Base-by-base conservation (phyloP, 2,329 filamentous ascomycete genomes). In the Colletotrichum cuscutae region DNA sequence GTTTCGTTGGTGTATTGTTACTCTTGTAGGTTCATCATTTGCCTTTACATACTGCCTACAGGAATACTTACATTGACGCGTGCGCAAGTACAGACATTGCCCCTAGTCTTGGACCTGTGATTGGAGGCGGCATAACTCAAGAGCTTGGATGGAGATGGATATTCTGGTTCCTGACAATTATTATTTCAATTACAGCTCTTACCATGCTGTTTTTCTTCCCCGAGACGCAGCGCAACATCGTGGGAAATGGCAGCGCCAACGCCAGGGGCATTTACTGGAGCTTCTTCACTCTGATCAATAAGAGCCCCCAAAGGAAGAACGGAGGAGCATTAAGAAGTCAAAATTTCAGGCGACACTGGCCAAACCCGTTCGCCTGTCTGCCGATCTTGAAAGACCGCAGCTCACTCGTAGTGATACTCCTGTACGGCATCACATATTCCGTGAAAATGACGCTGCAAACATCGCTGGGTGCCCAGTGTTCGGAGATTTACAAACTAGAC, bases 131-230 rank as follows among this genome's bases (percentile, higher is more conserved):
- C 4, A 77, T 90, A 3, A 81, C 82, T 8, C 82, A 86, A 62
- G 86, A 83, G 65, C 77, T 88, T 0, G 87, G 87, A 5, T 90
- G 88, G 88, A 80, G 84, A 63, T 81, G 82, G 19, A 84, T 89
- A 49, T 90, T 90, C 75, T 89, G 86, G 86, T 87, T 89, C 65
- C 76, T 90, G 42, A 79, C 84, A 1, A 87, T 89, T 11, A 78
- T 79, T 65, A 75, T 76, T 57, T 79, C 76, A 1, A 80, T 79
- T 1, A 84, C 84, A 64, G 75, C 86, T 15, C 59, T 85, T 0
- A 73, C 84, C 0, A 76, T 87, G 5, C 61, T 84, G 3, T 26
- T 86, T 1, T 80, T 87, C 7, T 80, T 89, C 13, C 89, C 87
- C 0, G 83, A 86, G 70, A 86, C 84, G 3, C 79, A 82, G 60